Evolutionary conservation across 768 basidiomycete genomes (phyloP), one percentile per base, ranked within the genome.

Genomic region (Leccinellum rugosiceps): DNA sequence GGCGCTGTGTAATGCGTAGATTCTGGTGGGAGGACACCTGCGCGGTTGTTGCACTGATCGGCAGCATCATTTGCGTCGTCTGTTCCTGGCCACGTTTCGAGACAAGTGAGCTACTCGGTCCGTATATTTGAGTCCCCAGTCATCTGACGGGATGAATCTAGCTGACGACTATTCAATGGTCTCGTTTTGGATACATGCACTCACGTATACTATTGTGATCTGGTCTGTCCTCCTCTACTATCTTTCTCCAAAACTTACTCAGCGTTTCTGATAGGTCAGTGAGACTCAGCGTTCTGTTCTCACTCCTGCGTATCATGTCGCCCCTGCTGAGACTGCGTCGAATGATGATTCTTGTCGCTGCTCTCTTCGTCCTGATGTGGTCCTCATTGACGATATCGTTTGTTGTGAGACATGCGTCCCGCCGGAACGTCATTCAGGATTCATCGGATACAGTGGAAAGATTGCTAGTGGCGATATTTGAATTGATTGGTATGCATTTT

Each of bases 21-120:
- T 45, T 65, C 32, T 52, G 65, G 58, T 68, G 63, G 59, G 68
- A 69, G 30, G 68, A 68, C 47, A 46, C 21, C n/a, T 59, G 47
- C 14, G 58, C 52, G 9, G n/a, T 35, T 3, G 31, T 58, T 35
- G 65, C 54, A 38, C 11, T 21, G 31, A 25, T 49, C 15, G 51
- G 50, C 11, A 26, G 58, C 15, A 46, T 54, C 26, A 32, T 53
- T 11, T 67, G 35, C 31, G 14, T 57, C 17, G 48, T 57, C 38
- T 31, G 38, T 4, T 49, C 55, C 28, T 65, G 64, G 64, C n/a
- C 46, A n/a, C 45, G 45, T 11, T 46, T 57, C 8, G 46, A 59
- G 30, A 44, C 53, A 2, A 32, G 62, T 61, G 34, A 35, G 58
- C 3, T 17, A 41, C 31, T 6, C 4, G 1, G 14, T 43, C 23